phyloP scores from a whole-genome alignment of 179 eudicot species.

The Beta lomatogona region DNA sequence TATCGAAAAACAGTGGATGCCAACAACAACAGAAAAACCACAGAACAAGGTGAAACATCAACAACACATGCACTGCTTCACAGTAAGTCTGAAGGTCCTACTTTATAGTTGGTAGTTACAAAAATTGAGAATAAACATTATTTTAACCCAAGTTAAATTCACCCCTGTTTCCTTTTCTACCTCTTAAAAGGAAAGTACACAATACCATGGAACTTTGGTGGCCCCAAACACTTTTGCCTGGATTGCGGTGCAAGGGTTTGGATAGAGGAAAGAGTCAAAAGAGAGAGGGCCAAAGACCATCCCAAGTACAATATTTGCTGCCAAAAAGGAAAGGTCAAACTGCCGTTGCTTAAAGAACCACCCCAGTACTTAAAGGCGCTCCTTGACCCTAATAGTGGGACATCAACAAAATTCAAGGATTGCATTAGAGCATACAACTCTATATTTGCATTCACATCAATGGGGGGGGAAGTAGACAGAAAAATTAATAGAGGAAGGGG shows the following conservation, averaged over 20 bases:
- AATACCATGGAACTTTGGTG: not conserved
- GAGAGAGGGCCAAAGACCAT: no score
- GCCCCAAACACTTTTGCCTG: not conserved
- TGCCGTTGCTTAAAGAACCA: not conserved
- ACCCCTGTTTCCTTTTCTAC: not conserved
- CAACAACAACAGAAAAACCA: not conserved
- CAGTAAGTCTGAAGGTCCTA: not conserved
- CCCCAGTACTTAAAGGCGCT: not conserved
- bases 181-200: not conserved
- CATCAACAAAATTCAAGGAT: conserved; percentile 2
- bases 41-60: no score
- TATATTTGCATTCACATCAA: conserved; percentile 8
- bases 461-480: not conserved
- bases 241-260: conserved; percentile 1
- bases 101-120: not conserved
- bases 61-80: not conserved
- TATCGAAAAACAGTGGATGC: not conserved
- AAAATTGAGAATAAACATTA: not conserved
- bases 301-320: not conserved
- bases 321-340: conserved; percentile 5
- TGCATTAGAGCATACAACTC: conserved; percentile 2
- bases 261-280: not conserved
- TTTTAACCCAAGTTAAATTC: not conserved
- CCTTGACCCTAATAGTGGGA: not conserved
- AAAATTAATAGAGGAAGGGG: not conserved